Evolutionary conservation across 2,329 filamentous ascomycete genomes (phyloP), one percentile per base, ranked within the genome.

Genomic region (Cryphonectria naterciae): DNA sequence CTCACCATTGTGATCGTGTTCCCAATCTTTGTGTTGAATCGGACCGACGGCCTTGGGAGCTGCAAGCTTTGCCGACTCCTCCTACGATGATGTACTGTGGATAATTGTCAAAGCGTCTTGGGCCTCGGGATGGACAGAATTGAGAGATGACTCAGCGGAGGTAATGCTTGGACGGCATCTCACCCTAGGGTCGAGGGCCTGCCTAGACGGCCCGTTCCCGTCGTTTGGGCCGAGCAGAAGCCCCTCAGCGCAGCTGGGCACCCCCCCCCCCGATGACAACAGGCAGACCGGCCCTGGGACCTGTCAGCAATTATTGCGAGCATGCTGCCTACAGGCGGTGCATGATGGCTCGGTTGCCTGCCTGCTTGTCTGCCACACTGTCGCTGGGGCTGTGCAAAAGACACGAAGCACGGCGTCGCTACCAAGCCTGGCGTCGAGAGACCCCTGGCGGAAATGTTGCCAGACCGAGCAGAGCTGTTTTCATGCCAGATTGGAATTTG

Each of bases 1-100:
- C 69, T 65, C 52, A 65, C 72, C 72, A 73, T 73, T 17, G 43
- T 72, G 58, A 69, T n/a, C 7, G 22, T 64, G 61, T 64, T 64
- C 28, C 61, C 32, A 22, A 41, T 25, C 25, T 25, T 54, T 54
- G 19, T 60, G n/a, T 62, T 39, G 58, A 35, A 65, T 54, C 17
- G 22, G 39, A 41, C 10, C n/a, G 28, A 56, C 35, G 19, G 49
- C n/a, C 32, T 56, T 1, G 5, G 54, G 25, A 35, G 11, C 32
- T 41, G 35, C 8, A 65, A 43, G 11, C 64, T 60, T 46, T 56
- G 39, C 35, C 46, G 46, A 43, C 19, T 1, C 17, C 19, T 64
- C 25, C 25, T 28, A 17, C 37, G 22, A 28, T 43, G 61, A 43
- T 64, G 61, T 43, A 25, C 39, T 64, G 11, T 32, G 37, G 37